Evolutionary conservation across 2,329 filamentous ascomycete genomes (phyloP), one percentile per base, ranked within the genome.

Genomic region (Penicillium psychrosexuale): DNA sequence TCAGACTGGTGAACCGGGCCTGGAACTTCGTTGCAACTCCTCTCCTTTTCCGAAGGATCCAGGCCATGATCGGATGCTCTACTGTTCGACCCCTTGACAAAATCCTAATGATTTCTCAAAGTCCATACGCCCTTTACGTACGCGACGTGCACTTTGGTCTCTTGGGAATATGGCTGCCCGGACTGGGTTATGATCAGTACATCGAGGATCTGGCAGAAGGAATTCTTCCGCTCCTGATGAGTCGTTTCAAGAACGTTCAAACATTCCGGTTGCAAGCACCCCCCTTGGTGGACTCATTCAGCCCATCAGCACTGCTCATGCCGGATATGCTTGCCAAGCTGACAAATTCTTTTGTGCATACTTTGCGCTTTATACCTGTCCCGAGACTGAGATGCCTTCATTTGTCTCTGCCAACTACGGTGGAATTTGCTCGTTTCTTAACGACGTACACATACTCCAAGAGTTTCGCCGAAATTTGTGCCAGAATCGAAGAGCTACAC

Each of bases 381-480:
- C 19, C 47, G 5, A 27, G 11, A 13, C 38, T 50, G 15, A 50
- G 9, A 17, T 50, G 28, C 7, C 30, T 50, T 3, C 28, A 50
- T 27, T 2, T 50, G 3, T 27, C 38, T 8, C 1, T 50, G 37
- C 47, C 47, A 11, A 42, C 39, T 15, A 43, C 47, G 8, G 38
- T 38, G 1, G 47, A 50, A 31, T 50, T 50, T 22, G 28, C 17
- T 13, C 47, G 47, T 43, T 50, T 50, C 47, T 50, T 50, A 7
- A 5, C 27, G 13, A 17, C 17, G 9, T 17, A 36, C 8, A 15
- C 38, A 9, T 44, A 43, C 11, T 15, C 47, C 7, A 33, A 6
- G 7, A 2, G 19, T 15, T 43, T 50, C 11, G 8, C 8, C 12
- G 5, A 19, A 1, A 12, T 50, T 27, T 31, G 42, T 12, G 27